Conservation (phyloP, 2,329 filamentous ascomycete species). For the Westerdykella sp. region DNA sequence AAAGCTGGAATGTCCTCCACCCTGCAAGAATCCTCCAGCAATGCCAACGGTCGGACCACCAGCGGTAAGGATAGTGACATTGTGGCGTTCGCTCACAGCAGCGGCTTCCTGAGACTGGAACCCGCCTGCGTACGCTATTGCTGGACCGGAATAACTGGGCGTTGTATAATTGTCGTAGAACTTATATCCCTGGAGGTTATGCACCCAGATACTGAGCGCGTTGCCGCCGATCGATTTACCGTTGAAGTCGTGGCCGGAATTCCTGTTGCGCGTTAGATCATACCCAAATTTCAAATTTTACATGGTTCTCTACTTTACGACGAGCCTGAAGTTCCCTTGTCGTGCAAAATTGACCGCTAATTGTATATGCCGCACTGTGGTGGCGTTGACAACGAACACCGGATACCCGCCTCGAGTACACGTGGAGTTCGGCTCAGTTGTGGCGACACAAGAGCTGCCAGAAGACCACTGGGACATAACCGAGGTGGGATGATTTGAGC, state of each 20-base stretch:
- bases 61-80: slow-evolving; percentile 47
- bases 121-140: slow-evolving; percentile 49
- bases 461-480: slow-evolving; percentile 22
- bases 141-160: slow-evolving; percentile 14
- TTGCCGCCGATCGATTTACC: slow-evolving; percentile 14
- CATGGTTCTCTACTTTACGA: slow-evolving; percentile 13
- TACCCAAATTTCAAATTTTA: neutral
- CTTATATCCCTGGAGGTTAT: slow-evolving; percentile 15
- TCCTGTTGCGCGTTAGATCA: slow-evolving; percentile 4
- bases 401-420: slow-evolving; percentile 23
- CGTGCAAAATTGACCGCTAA: slow-evolving; percentile 19
- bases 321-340: slow-evolving; percentile 14
- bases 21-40: slow-evolving; percentile 33
- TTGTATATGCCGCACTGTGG: slow-evolving; percentile 18
- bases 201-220: slow-evolving; percentile 17
- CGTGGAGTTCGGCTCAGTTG: slow-evolving; percentile 21
- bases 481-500: slow-evolving; percentile 17
- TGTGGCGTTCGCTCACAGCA: slow-evolving; percentile 37
- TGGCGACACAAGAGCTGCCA: slow-evolving; percentile 34
- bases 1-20: slow-evolving; percentile 49
- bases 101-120: slow-evolving; percentile 47
- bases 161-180: slow-evolving; percentile 15
- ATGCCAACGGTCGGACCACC: slow-evolving; percentile 50
- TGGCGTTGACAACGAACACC: slow-evolving; percentile 21
- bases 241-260: slow-evolving; percentile 19